Base-by-base conservation (phyloP, 495 filamentous ascomycete species). In the Lophium mytilinum region DNA sequence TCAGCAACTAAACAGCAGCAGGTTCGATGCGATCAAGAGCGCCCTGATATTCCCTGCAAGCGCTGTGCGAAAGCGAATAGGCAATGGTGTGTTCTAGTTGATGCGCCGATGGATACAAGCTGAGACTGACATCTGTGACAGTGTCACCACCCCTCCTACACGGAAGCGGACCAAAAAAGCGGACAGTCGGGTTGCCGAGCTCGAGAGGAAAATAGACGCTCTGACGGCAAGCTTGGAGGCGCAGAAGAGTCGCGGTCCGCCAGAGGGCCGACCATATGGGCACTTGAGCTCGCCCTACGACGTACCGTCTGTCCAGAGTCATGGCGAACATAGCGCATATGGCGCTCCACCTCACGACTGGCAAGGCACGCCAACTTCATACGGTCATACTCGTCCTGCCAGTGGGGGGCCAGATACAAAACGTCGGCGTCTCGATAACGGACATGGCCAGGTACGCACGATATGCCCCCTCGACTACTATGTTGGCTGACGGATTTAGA, bases 121-220 rank as follows among this genome's bases (percentile, higher is more conserved):
- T 12, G 12, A 14, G 4, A 47, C 60, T 62, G 17, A 62, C 19
- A 19, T 18, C 17, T 7, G 33, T 11, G 8, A 3, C 43, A 63
- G 60, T 62, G 68, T 95, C 34, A 84, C 94, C 37, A 95, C 90
- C 8, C 80, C 81, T 24, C 90, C 91, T 1, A 89, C 81, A 11
- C 78, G 90, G 12, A 96, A 95, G 71, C 77, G 92, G 33, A 87
- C 91, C 74, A 95, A 93, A 75, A 96, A 96, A 75, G 89, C 87
- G 30, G 93, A 96, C 67, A 90, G 82, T 56, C 81, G 91, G 39
- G 90, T 98, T 8, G 85, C 90, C 12, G 92, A 96, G 72, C 75
- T 98, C 41, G 93, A 98, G 72, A 89, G 85, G 73, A 95, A 94
- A 74, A 91, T 98, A 49, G 89, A 96, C 73, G 87, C 84, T 10